A percentile compares a stretch with the other conserved stretches of the same genome.
These are phyloP conservation scores for Xerocomellus amylosporus DNA, from an alignment of 768 basidiomycete species.

Conservation along the genomic window DNA sequence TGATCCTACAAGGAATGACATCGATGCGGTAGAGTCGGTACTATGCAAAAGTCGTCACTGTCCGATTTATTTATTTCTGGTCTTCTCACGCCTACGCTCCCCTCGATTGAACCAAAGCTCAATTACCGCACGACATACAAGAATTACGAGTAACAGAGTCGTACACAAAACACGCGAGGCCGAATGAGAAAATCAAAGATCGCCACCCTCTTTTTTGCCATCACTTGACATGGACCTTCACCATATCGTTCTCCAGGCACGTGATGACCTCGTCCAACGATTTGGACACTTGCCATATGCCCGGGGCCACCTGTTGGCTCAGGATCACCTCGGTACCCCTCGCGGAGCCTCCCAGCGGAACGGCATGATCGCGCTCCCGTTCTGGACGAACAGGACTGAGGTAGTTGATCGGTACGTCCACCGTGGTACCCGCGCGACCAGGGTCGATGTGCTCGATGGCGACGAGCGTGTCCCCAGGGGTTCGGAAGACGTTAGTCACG, in stretches of 20 bases:
- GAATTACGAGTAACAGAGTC: constrained; percentile 3
- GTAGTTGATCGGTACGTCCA: constrained; percentile 41
- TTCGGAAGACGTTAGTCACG: constrained; percentile 25
- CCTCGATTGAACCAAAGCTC: background rate
- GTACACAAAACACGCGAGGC: constrained; percentile 8
- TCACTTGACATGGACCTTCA: constrained; percentile 26
- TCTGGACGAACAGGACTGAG: constrained; percentile 41
- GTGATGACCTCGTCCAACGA: constrained; percentile 10
- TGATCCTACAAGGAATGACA: constrained; percentile 64
- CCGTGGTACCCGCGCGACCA: constrained; percentile 32
- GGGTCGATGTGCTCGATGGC: constrained; percentile 32
- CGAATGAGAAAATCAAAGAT: background rate
- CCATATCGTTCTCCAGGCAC: constrained; percentile 23
- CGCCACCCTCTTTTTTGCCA: background rate
- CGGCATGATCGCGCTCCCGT: constrained; percentile 44
- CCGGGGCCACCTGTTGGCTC: constrained; percentile 35
- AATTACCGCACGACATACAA: background rate
- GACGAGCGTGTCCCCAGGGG: constrained; percentile 27
- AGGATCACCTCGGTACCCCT: constrained; percentile 47
- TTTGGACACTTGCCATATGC: constrained; percentile 23
- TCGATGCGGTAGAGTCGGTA: constrained; percentile 17
- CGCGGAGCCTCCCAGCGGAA: constrained; percentile 45
- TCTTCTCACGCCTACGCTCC: constrained; percentile 17
- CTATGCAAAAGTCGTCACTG: no score
- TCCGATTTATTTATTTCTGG: no score